Evolutionary conservation across 306 rosid genomes (phyloP), one percentile per base, ranked within the genome.

Genomic region (Lathyrus aphaca): DNA sequence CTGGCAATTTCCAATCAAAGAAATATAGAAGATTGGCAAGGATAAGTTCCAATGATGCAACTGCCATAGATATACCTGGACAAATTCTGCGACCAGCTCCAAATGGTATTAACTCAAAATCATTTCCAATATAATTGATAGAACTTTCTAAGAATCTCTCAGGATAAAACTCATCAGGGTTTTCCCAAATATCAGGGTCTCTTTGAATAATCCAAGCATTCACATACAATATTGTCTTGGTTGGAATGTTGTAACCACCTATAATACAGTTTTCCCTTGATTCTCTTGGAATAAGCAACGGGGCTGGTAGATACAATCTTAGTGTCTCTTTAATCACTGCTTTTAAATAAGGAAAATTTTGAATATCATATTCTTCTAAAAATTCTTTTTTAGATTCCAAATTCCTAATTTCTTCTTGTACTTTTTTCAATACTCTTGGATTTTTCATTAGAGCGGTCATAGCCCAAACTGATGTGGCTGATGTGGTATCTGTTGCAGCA

Each of bases 321-420:
- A 56, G 11, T 7, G 63, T 56, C 40, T 56, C 63, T 56, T 56
- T 56, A 6, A 56, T 27, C 5, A 56, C 40, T 9, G 66, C 75
- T n/a, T 75, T 75, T 0, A 80, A 48, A 57, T 80, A 80, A 0
- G 48, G n/a, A n/a, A 58, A 57, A 4, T 80, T 64, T 32, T 49
- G 40, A 8, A 75, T 12, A 5, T 80, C 74, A 16, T 70, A 15
- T 69, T 75, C 84, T 8, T 70, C 53, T 30, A 66, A 0, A 5
- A 58, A 72, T 3, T 35, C 44, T 30, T 18, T 39, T 12, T 18
- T 39, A 17, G 30, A 10, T 5, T 4, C 5, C 0, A 6, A 18
- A 3, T 39, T 39, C 1, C 49, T 39, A 18, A 62, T 38, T 40
- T 62, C 67, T 62, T 38, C 32, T 62, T 62, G 67, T 62, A 18